These are phyloP conservation scores for Ceratobasidium sp. DNA, from an alignment of 1,284 basidiomycete genomes.

Conservation along the genomic window DNA sequence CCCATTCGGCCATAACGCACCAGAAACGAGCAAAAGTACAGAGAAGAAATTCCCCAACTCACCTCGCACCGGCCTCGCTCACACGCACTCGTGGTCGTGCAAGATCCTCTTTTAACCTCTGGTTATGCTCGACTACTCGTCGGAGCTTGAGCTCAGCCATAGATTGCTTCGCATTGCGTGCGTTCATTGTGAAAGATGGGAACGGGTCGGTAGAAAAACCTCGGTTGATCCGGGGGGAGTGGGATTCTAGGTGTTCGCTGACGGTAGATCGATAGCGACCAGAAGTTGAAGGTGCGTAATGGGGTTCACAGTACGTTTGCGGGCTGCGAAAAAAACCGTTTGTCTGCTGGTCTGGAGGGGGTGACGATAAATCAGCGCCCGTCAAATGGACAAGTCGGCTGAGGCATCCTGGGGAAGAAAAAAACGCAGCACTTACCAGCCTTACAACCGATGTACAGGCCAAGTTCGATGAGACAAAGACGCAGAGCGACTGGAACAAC, in stretches of 20 bases:
- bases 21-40: background rate
- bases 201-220: constrained; percentile 9
- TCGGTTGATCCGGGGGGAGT: constrained; percentile 23
- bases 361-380: constrained; percentile 22
- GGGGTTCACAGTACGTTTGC: constrained; percentile 1
- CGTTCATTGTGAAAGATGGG: constrained; percentile 61
- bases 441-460: background rate
- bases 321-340: constrained; percentile 26
- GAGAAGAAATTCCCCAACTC: constrained; percentile 52
- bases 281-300: background rate
- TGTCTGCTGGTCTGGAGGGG: constrained; percentile 9
- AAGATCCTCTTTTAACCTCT: constrained; percentile 89
- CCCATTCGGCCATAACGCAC: too few relatives aligned
- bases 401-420: constrained; percentile 3
- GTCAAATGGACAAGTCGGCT: constrained; percentile 16
- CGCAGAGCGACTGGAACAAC: constrained; percentile 2
- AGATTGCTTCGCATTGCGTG: constrained; percentile 75
- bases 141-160: constrained; percentile 98
- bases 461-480: constrained; percentile 15
- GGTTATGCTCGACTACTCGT: constrained; percentile 92
- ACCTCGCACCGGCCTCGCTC: constrained; percentile 92
- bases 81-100: constrained; percentile 87
- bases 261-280: background rate
- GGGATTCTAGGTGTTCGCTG: constrained; percentile 11
- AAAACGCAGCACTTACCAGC: background rate